These are phyloP conservation scores for Tetrapyrgos nigripes DNA, from an alignment of 1,284 basidiomycete species.

Conservation along the genomic window DNA sequence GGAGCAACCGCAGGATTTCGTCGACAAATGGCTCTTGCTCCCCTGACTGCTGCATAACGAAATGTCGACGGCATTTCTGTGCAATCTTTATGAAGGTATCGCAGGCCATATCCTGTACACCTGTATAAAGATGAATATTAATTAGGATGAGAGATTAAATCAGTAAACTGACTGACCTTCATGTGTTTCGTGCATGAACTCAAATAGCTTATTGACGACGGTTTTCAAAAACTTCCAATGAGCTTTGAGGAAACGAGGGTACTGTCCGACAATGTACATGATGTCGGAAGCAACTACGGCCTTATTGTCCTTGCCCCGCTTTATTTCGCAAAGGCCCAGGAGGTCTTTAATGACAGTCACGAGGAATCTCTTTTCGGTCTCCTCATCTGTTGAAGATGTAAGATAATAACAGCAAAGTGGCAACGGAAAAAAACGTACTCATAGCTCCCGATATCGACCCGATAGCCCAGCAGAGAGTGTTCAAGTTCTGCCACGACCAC, in stretches of 20 bases:
- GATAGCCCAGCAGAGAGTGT: slow-evolving; percentile 99
- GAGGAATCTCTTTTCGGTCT: slow-evolving; percentile 98
- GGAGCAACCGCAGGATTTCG: slow-evolving; percentile 92
- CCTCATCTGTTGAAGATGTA: slow-evolving; percentile 73
- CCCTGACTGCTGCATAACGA: slow-evolving; percentile 98
- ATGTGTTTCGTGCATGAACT: slow-evolving; percentile 99
- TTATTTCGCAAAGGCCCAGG: slow-evolving; percentile 96
- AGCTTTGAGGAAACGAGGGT: slow-evolving; percentile 98
- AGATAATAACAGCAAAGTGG: background rate
- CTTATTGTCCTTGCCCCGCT: slow-evolving; percentile 99
- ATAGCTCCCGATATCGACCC: slow-evolving; percentile 99
- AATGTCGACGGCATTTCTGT: slow-evolving; percentile 97
- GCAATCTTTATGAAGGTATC: slow-evolving; percentile 99
- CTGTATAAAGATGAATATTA: slow-evolving; percentile 47
- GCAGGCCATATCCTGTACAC: slow-evolving; percentile 99
- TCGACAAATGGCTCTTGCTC: slow-evolving; percentile 99
- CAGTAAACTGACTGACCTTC: slow-evolving; percentile 67
- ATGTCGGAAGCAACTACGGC: slow-evolving; percentile 99
- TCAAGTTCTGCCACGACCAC: slow-evolving; percentile 99
- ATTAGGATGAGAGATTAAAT: slow-evolving; percentile 10
- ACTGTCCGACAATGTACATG: slow-evolving; percentile 99
- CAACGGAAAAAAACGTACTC: slow-evolving; percentile 66
- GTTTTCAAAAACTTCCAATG: slow-evolving; percentile 99
- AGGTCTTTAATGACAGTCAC: slow-evolving; percentile 99
- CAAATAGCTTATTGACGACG: slow-evolving; percentile 99